Base-by-base conservation (phyloP, 2,329 filamentous ascomycete species). In the Colletotrichum brevisporum region DNA sequence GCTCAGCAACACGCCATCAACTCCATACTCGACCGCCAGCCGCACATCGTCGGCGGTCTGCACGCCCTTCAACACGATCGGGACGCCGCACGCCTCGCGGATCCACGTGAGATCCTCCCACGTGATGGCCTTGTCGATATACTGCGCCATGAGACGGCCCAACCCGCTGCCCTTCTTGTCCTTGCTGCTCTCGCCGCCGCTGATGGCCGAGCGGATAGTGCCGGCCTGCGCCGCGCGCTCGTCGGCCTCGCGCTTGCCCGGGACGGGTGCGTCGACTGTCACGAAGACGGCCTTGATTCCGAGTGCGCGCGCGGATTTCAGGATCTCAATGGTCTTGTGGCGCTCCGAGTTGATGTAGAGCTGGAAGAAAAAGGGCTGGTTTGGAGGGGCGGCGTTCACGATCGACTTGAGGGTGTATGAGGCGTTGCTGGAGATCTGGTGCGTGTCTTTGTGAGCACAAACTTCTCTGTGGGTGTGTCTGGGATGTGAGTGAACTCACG, bases 11-110 rank as follows among this genome's bases (percentile, higher is more conserved):
- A 94, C 91, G 0, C 89, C 91, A 71, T 93, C 88, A 4, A 88
- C 86, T 0, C 89, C 90, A 12, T 84, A 74, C 60, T 91, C 84
- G 31, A 90, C 84, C 1, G 89, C 89, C 72, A 82, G 83, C 56
- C 83, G 81, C 8, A 91, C 91, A 76, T 94, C 91, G 27, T 83
- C 81, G 0, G 88, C 86, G 9, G 86, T 88, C 78, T 93, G 90
- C 13, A 94, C 88, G 0, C 91, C 91, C 77, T 94, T 94, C 21
- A 94, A 53, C 71, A 90, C 80, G 82, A 93, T 71, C 74, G 89
- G 81, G 87, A 85, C 68, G 0, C 85, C 86, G 82, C 79, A 76
- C 80, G 84, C 82, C 18, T 67, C 55, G n/a, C 65, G 54, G 26
- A 93, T 75, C 90, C 91, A 93, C 2, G 83, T 80, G 1, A 93